A percentile compares a stretch with the other conserved stretches of the same genome.
Conservation (phyloP, 2,329 filamentous ascomycete species). For the Alternaria triticimaculans region DNA sequence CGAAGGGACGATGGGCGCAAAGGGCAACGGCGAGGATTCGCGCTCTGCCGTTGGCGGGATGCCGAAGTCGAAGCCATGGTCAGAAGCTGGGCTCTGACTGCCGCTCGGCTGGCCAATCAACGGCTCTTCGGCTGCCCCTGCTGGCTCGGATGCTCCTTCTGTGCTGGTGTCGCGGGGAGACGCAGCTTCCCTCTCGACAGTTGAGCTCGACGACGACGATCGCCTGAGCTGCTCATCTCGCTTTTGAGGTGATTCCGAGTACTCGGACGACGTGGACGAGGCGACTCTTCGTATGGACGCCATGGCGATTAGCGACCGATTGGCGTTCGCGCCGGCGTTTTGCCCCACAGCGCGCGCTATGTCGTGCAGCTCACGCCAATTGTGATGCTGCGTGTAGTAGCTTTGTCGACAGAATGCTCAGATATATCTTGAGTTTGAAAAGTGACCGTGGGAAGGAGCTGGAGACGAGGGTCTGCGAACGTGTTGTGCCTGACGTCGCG, state of each 20-base stretch:
- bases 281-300: constrained; percentile 25
- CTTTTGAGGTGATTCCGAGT: constrained; percentile 13
- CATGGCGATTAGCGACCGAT: constrained; percentile 24
- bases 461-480: background rate
- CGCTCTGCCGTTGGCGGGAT: background rate
- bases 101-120: background rate
- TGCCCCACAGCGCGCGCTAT: constrained; percentile 4
- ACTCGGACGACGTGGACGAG: constrained; percentile 22
- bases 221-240: constrained; percentile 32
- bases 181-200: constrained; percentile 30
- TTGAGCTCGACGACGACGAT: constrained; percentile 22
- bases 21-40: constrained; percentile 9
- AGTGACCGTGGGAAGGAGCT: background rate
- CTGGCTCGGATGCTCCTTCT: constrained; percentile 10
- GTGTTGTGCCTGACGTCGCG: background rate
- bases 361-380: background rate
- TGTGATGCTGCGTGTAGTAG: background rate
- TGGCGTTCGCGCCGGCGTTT: constrained; percentile 3
- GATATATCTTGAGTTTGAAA: background rate
- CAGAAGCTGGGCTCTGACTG: constrained; percentile 11
- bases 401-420: background rate
- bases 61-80: constrained; percentile 15
- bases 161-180: constrained; percentile 15
- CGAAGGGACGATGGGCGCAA: constrained; percentile 16
- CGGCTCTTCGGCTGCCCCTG: constrained; percentile 5